Evolutionary conservation across 495 filamentous ascomycete genomes (phyloP), one percentile per base, ranked within the genome.

Genomic region (Penicillium canariense): DNA sequence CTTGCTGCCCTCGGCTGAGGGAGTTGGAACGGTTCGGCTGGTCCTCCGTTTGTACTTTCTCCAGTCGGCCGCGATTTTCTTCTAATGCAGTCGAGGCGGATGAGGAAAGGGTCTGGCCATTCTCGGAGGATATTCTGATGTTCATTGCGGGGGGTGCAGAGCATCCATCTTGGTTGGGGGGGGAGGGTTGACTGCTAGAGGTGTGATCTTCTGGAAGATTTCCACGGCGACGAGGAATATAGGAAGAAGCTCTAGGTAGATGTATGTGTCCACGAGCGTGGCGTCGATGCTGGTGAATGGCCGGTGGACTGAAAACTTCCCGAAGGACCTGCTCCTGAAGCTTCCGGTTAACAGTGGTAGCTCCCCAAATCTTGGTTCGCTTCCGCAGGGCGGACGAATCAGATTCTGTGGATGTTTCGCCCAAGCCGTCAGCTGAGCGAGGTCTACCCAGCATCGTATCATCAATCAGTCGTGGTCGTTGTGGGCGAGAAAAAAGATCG

Each of bases 271-370:
- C 83, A 8, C 82, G 78, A 28, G 79, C 77, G 56, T 86, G 85
- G 35, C 81, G 78, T 27, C 79, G 76, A 52, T 84, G 83, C 36
- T 78, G 82, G 65, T 87, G 83, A 48, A 96, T 86, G 2, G 87
- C 83, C 48, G 91, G 87, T 27, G 90, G 90, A 35, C 88, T 79
- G 69, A 98, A 98, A 0, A 96, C 94, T 66, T 97, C 94, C 50
- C 91, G 85, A 49, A 98, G 85, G 17, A 98, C 93, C 66, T 96
- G 88, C 61, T 96, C 91, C 42, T 91, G 85, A 17, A 98, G 73
- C 55, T 85, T 85, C 51, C 84, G 86, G 64, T 98, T 98, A 18
- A 97, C 88, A 17, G 84, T 93, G 2, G 94, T 98, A n/a, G 91
- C 90, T 11, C 94, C 94, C 95, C 91, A 97, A 68, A 89, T 93